Percentiles rank a stretch among this genome's conserved stretches.
phyloP scores from a whole-genome alignment of 1,284 basidiomycete species.

The Cystobasidiaceae sp. region DNA sequence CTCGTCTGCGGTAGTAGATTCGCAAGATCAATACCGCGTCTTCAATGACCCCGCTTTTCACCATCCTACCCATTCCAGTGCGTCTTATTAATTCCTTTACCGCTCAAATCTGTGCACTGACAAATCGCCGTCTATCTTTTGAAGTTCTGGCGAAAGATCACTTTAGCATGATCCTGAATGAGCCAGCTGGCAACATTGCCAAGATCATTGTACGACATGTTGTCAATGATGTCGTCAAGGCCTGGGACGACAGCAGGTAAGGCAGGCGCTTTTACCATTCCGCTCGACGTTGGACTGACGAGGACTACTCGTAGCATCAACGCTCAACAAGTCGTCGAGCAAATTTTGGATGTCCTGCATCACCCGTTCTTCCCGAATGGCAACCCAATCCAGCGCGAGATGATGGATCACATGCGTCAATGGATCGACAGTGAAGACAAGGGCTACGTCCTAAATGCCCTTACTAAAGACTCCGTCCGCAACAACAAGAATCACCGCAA shows the following conservation, averaged over 20 bases:
- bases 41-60: constrained; percentile 42
- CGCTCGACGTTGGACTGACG: not conserved
- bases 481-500: constrained; percentile 43
- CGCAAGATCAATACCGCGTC: constrained; percentile 37
- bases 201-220: constrained; percentile 54
- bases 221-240: constrained; percentile 65
- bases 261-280: constrained; percentile 61
- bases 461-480: constrained; percentile 43
- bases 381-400: constrained; percentile 69
- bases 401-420: constrained; percentile 60
- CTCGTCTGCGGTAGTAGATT: constrained; percentile 45
- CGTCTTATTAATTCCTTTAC: not conserved
- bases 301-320: not conserved
- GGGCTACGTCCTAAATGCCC: constrained; percentile 40
- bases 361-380: constrained; percentile 72
- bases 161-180: constrained; percentile 42
- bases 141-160: constrained; percentile 46
- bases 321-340: constrained; percentile 49
- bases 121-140: constrained; percentile 54
- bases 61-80: constrained; percentile 28
- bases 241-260: constrained; percentile 65
- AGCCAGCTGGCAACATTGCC: constrained; percentile 47
- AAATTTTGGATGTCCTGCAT: constrained; percentile 72
- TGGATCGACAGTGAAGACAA: constrained; percentile 55
- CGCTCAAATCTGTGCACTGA: not conserved